Evolutionary conservation across 352 stramenopile genomes (phyloP), one percentile per base, ranked within the genome.

Genomic region (Globisporangium paddicum): DNA sequence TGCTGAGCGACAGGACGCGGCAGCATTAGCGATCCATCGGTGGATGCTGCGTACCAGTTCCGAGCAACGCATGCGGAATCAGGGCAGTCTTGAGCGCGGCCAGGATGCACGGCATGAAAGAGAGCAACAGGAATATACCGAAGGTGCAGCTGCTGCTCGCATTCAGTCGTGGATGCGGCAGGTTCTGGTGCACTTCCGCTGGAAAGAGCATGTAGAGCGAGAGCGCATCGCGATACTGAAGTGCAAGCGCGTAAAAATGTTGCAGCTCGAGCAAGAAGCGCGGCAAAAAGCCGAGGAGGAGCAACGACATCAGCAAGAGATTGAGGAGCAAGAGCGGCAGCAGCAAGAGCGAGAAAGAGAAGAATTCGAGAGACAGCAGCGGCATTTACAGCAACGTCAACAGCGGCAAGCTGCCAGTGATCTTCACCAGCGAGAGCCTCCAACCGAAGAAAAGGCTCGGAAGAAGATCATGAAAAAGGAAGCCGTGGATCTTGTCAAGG

Each of bases 391-490:
- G 25, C 48, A 47, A 44, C 48, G 37, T 25, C 44, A 60, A 40
- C 38, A 59, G 1, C 19, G 30, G 18, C 34, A 53, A 13, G 8
- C 11, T 14, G 11, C 42, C 18, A 49, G 10, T 21, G 0, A 11
- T 26, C 30, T 35, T 9, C 42, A 32, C 21, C 21, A 49, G 21
- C 18, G 42, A 49, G 42, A 32, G 30, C 30, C 9, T 9, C 9
- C 52, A 41, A 7, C n/a, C 21, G 37, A 63, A 49, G 55, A n/a
- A 21, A 38, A 46, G 8, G 14, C 21, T 4, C 16, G 59, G 5
- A 72, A 72, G 45, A 82, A 72, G 42, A 69, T 82, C 34, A 82
- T 82, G 70, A 79, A 79, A 51, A 77, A 73, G 64, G 68, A 82
- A 32, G 73, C 70, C 0, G 57, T 79, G 16, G 66, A 73, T 2